Evolutionary conservation across 768 basidiomycete genomes (phyloP), one percentile per base, ranked within the genome.

Genomic region (Tricholoma sp.): DNA sequence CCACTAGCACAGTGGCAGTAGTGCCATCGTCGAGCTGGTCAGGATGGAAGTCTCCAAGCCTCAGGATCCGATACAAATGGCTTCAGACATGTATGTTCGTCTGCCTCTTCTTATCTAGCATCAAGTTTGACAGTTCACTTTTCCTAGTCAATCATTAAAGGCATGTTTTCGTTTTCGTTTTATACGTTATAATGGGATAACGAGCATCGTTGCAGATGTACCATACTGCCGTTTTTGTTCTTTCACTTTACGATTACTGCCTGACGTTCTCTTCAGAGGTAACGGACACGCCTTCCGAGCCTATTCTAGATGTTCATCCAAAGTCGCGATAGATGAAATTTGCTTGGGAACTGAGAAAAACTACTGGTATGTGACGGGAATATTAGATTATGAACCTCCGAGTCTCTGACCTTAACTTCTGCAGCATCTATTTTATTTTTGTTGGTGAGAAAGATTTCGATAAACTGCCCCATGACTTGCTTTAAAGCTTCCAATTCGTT

Each of bases 261-360:
- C 45, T 65, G 53, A 65, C 64, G 11, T 59, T 65, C 21, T 45
- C 54, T 6, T 53, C 29, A 22, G 64, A 65, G 52, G 64, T 62
- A 22, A n/a, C n/a, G n/a, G n/a, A n/a, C n/a, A n/a, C n/a, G n/a
- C n/a, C 2, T 5, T 11, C 6, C 32, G 11, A 9, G 6, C 11
- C 32, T 34, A 34, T 11, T 34, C 6, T 34, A 34, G 2, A 34
- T 34, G 32, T 10, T 34, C 11, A 21, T 24, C 14, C 52, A 34
- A 2, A 11, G 6, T 24, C 5, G 16, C 12, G 34, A 27, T 41
- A 65, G 64, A 57, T 60, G 5, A 54, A 64, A 52, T 59, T 58
- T 58, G 62, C 58, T 6, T 65, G 64, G 64, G 61, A 59, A 41
- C 34, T 19, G 4, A 29, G 37, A 9, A 57, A 57, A 35, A 61